Evolutionary conservation across 1,139 yeast species (phyloP).

Genomic region (Candida labiduridarum): DNA sequence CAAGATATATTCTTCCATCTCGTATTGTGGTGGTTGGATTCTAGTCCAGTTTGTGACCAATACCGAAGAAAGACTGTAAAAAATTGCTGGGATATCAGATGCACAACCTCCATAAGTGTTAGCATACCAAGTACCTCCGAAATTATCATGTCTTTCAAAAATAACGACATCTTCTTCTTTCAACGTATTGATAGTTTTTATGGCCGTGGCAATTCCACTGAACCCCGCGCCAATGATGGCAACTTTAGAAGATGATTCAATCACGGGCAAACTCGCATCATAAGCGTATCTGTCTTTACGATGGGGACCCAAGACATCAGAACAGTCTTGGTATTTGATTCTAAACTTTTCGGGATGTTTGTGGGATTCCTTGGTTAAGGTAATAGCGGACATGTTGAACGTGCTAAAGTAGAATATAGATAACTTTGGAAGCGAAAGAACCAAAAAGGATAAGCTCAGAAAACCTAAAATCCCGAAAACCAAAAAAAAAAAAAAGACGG

Average conservation of each 20-base stretch:
- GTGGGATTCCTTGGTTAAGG: conserved; percentile 37
- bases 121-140: conserved; percentile 61
- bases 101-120: conserved; percentile 60
- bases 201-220: conserved; percentile 42
- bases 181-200: conserved; percentile 32
- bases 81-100: conserved; percentile 52
- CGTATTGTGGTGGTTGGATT: conserved; percentile 50
- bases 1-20: conserved; percentile 49
- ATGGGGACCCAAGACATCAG: conserved; percentile 28
- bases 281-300: conserved; percentile 5
- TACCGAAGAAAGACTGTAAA: conserved; percentile 47
- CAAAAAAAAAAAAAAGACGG: too few species aligned
- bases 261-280: conserved; percentile 24
- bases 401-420: too few species aligned
- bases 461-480: too few species aligned
- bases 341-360: conserved; percentile 35
- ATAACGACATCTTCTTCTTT: conserved; percentile 38
- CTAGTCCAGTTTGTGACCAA: conserved; percentile 48
- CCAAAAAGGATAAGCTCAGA: too few species aligned
- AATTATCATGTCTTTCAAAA: conserved; percentile 46
- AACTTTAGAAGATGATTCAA: conserved; percentile 30
- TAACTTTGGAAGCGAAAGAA: too few species aligned
- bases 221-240: conserved; percentile 54
- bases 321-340: conserved; percentile 30
- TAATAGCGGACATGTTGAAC: conserved; percentile 22